Evolutionary conservation across 2,329 filamentous ascomycete species (phyloP), one percentile per base, ranked within the genome.

Genomic region (Penicillium sp.): DNA sequence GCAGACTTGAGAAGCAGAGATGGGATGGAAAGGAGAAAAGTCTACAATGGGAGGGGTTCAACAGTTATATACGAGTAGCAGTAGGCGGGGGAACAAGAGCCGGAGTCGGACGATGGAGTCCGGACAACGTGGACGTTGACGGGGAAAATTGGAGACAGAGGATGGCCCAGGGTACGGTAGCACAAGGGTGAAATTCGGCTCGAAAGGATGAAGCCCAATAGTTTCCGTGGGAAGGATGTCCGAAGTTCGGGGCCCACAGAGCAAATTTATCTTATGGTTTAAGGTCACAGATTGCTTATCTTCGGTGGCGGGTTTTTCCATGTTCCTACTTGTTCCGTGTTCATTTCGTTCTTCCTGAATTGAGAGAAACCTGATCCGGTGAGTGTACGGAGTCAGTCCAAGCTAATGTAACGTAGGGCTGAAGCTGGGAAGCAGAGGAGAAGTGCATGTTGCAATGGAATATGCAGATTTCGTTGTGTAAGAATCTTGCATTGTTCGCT

Each of bases 251-350:
- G 62, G 55, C 43, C 41, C 49, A 43, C 42, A 14, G 43, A 37
- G 16, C 22, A 26, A 42, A 38, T 54, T 67, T 66, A 66, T 60
- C 62, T 60, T 56, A 66, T 66, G 47, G 38, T 55, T 66, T 66
- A 54, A 60, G 58, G 64, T 67, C 64, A 67, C 61, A 65, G 56
- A 60, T 50, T 63, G 44, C 57, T 66, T 66, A 67, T 67, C 64
- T 58, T 27, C 43, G 53, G 61, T 58, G 55, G 58, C 44, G 44
- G 18, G 18, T 20, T 20, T 20, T 20, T 4, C 18, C 18, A 4
- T 20, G 18, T 20, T 14, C 35, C 26, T 34, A 11, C 10, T 31
- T 34, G 23, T 59, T 55, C 57, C 58, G 57, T 50, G 11, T 51
- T 48, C 42, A 49, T 40, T 58, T 58, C 57, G 55, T 57, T 8